phyloP scores from a whole-genome alignment of 345 rosid species.

The Odontarrhena argentea region DNA sequence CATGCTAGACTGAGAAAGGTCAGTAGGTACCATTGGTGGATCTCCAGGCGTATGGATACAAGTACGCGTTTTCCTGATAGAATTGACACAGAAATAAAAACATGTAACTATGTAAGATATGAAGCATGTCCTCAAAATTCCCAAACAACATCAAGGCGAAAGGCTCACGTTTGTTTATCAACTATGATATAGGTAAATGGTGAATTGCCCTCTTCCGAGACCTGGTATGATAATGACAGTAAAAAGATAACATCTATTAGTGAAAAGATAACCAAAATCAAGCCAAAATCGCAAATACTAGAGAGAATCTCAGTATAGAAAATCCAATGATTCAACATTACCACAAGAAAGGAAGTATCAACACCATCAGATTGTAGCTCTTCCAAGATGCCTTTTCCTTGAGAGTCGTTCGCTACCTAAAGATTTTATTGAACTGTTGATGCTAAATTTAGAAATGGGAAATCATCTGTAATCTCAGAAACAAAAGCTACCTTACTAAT shows the following conservation, averaged over 20 bases:
- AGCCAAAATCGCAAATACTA: background rate
- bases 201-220: constrained; percentile 72
- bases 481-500: constrained; percentile 53
- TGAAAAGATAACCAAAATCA: background rate
- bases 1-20: constrained; percentile 53
- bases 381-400: constrained; percentile 54
- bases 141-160: constrained; percentile 17
- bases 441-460: background rate
- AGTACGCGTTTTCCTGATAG: constrained; percentile 80
- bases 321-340: constrained; percentile 43
- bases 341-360: constrained; percentile 65
- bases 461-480: background rate
- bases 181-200: constrained; percentile 85
- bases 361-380: constrained; percentile 66
- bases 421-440: constrained; percentile 1
- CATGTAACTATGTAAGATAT: background rate
- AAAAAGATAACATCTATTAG: background rate
- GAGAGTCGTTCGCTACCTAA: constrained; percentile 60
- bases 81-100: background rate
- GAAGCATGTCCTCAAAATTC: constrained; percentile 5
- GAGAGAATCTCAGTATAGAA: too few relatives aligned
- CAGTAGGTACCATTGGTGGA: constrained; percentile 69
- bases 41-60: constrained; percentile 86
- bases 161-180: constrained; percentile 73
- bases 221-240: constrained; percentile 50